phyloP scores from a whole-genome alignment of 2,329 filamentous ascomycete species.

The Hypoxylon sp. region DNA sequence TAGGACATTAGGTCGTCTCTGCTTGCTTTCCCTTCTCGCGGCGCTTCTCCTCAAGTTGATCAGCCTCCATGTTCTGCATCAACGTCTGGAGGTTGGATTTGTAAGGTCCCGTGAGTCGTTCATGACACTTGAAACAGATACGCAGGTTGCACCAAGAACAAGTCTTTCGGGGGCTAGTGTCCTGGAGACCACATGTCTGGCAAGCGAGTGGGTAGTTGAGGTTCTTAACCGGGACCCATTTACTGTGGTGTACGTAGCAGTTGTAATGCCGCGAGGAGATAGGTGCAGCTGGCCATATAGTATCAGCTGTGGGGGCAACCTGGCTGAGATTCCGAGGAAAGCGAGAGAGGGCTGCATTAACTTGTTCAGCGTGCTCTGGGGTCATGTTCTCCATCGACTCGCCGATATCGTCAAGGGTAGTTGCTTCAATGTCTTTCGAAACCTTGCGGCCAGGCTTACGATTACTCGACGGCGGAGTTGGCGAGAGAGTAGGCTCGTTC shows the following conservation, averaged over 20 bases:
- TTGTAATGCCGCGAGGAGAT: constrained; percentile 57
- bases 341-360: constrained; percentile 41
- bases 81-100: constrained; percentile 60
- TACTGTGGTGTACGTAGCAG: constrained; percentile 64
- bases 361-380: constrained; percentile 23
- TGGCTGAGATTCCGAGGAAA: constrained; percentile 42
- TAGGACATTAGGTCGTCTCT: constrained; percentile 14
- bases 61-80: constrained; percentile 52
- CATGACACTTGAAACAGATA: constrained; percentile 64
- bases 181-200: constrained; percentile 64
- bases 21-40: constrained; percentile 40
- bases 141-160: constrained; percentile 66
- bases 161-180: constrained; percentile 60
- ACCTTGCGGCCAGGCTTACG: constrained; percentile 35
- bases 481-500: constrained; percentile 31
- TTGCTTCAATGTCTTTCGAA: constrained; percentile 15
- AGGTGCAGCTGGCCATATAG: constrained; percentile 55
- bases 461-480: constrained; percentile 22
- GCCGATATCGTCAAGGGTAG: constrained; percentile 38
- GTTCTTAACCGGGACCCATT: constrained; percentile 64
- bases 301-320: constrained; percentile 26
- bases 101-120: constrained; percentile 56
- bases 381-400: constrained; percentile 36
- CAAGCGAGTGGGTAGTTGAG: constrained; percentile 65
- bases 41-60: constrained; percentile 34